Evolutionary conservation across 2,329 filamentous ascomycete species (phyloP), one percentile per base, ranked within the genome.

Genomic region (Falciphora oryzae): DNA sequence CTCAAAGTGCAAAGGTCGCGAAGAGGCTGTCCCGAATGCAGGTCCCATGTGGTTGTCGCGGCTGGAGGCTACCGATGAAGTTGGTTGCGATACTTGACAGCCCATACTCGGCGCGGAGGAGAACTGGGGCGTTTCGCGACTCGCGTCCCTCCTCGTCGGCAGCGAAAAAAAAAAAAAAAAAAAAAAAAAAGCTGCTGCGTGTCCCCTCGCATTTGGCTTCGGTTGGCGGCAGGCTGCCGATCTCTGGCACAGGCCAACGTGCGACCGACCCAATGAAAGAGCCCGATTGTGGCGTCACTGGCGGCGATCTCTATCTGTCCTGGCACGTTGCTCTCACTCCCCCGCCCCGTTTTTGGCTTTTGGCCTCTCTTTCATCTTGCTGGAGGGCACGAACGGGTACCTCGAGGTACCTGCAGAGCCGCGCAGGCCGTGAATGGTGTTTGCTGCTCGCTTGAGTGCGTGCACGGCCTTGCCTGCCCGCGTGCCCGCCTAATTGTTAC

Each of bases 271-370:
- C 68, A 70, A 69, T 69, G 61, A 66, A 3, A 22, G 31, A 22
- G 16, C 57, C 44, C 18, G 28, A 32, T 61, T 65, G 61, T 69
- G 65, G 65, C 68, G 68, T 69, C 68, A 70, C 61, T 66, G 61
- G 63, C 62, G 66, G 60, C 66, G 68, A 70, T 70, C 68, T 28
- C 35, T 62, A 62, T 62, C 65, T 44, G 64, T 53, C 56, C 57
- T n/a, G 59, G 61, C 29, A 35, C 38, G 22, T 14, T 31, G 13
- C 44, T 32, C 63, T 29, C 57, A 25, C 28, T 14, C 27, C 44
- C 59, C 61, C 50, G 16, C 44, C 44, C 14, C 44, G 22, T 50
- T 50, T 50, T 22, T 7, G 44, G 18, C 6, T 5, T 50, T n/a
- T 8, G 10, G 4, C 10, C 6, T 3, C 44, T n/a, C 7, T 11